Percentiles rank a stretch among this genome's conserved stretches.
Conservation (phyloP, 2,329 filamentous ascomycete genomes). For the Fusarium irregulare region DNA sequence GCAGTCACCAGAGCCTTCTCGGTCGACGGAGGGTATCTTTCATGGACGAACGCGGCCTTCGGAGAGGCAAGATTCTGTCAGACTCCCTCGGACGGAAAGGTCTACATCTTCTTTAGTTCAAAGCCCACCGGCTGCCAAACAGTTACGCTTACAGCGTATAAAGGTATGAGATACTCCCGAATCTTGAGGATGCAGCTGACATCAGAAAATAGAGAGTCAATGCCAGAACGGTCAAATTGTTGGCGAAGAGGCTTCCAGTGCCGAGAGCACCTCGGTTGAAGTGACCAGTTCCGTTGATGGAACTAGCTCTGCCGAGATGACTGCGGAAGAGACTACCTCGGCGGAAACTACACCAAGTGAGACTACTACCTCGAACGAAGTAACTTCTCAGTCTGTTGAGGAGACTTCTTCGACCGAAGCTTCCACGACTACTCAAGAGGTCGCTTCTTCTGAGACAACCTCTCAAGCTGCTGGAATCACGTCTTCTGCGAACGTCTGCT, state of each 20-base stretch:
- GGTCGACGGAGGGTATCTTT: not conserved
- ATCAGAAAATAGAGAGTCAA: not conserved
- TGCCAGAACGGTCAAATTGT: constrained; percentile 23
- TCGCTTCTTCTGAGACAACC: not conserved
- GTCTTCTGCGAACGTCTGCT: not conserved
- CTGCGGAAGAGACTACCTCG: not conserved
- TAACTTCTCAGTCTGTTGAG: not conserved
- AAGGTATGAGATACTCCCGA: not conserved
- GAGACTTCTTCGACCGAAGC: not conserved
- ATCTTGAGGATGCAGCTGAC: not conserved
- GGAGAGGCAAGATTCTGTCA: constrained; percentile 11
- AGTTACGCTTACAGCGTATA: not conserved
- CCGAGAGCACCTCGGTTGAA: not conserved
- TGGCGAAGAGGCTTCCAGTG: not conserved
- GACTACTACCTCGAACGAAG: not conserved
- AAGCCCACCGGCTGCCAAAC: not conserved
- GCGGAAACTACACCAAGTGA: not conserved
- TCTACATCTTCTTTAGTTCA: constrained; percentile 3
- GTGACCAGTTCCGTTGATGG: not conserved
- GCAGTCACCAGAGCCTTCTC: not conserved
- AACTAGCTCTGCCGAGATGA: not conserved
- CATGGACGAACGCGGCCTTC: not conserved
- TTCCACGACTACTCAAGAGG: not conserved
- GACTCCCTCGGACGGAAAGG: not conserved
- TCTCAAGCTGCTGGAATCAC: not conserved